Base-by-base conservation (phyloP, 2,329 filamentous ascomycete species). In the Onygenales sp. region DNA sequence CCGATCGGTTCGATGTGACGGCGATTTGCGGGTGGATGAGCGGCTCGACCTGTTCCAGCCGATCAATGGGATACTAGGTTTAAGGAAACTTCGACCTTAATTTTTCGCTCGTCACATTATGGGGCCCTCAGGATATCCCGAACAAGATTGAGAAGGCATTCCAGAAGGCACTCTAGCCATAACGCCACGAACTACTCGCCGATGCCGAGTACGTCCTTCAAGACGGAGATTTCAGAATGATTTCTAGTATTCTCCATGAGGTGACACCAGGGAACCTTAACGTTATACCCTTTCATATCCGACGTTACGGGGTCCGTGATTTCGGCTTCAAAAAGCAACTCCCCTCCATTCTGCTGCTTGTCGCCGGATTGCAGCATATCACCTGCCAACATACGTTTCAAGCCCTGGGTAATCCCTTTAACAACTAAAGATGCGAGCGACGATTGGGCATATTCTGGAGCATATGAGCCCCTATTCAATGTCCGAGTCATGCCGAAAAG, bases 191-290 rank as follows among this genome's bases (percentile, higher is more conserved):
- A 27, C 33, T 39, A 10, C 14, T 48, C 14, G 13, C 27, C 33
- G 5, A 85, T 61, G 0, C 84, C 84, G 45, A 89, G 66, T 10
- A 87, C 68, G 60, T 79, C 74, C 70, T 82, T 80, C 53, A 90
- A 62, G 66, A 84, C 83, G 0, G 77, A 76, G 1, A 91, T 75
- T 72, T 90, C 87, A 1, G 80, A 79, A 64, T 94, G 89, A 60
- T 91, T 88, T 48, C 88, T 74, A 10, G 87, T 92, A 54, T 81
- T 87, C 64, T 76, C 77, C 88, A 94, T 94, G 32, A 87, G 78
- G 70, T 92, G 87, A 61, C 85, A 90, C 88, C 89, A 94, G 1
- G 81, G 83, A 32, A 88, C 78, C 52, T 72, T 73, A 70, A 86
- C 86, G 62, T 80, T 74, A 62, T 80, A 74, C 9, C 57, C 52